Percentiles rank a stretch among this genome's conserved stretches.
These are phyloP conservation scores for Amphibolis antarctica DNA, from an alignment of 106 monocot species.

Conservation along the genomic window DNA sequence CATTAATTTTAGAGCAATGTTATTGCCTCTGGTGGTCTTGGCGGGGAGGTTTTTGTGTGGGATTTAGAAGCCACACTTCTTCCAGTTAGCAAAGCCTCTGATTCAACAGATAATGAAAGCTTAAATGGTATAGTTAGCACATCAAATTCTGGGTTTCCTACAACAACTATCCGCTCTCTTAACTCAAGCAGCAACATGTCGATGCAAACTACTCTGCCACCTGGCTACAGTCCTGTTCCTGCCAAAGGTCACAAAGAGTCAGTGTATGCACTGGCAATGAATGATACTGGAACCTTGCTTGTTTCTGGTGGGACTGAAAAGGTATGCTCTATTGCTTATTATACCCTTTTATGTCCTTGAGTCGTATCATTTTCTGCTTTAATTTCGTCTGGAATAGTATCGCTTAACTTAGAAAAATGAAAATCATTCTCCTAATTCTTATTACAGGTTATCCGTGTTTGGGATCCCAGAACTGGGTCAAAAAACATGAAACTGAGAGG, in stretches of 20 bases:
- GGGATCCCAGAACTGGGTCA: conserved; percentile 96
- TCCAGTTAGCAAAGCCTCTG: conserved; percentile 60
- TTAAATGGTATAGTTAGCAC: conserved; percentile 42
- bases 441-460: conserved; percentile 79
- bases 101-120: conserved; percentile 49
- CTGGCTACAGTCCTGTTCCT: conserved; percentile 61
- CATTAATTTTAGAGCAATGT: conserved; percentile 73
- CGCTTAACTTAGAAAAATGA: not conserved
- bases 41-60: conserved; percentile 98
- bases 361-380: too few relatives aligned
- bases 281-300: conserved; percentile 74
- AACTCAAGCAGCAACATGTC: conserved; percentile 49
- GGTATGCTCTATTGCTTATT: conserved; percentile 21
- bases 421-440: not conserved
- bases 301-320: conserved; percentile 99
- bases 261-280: conserved; percentile 98
- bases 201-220: conserved; percentile 32
- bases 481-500: conserved; percentile 98
- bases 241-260: conserved; percentile 97
- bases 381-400: not conserved
- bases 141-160: conserved; percentile 51
- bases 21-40: conserved; percentile 91
- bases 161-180: conserved; percentile 47
- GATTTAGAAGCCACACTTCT: conserved; percentile 80
- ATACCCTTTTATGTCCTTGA: not conserved